Evolutionary conservation across 805 yeast genomes (phyloP).

Genomic region (Ogataea nakhonphanomensis): DNA sequence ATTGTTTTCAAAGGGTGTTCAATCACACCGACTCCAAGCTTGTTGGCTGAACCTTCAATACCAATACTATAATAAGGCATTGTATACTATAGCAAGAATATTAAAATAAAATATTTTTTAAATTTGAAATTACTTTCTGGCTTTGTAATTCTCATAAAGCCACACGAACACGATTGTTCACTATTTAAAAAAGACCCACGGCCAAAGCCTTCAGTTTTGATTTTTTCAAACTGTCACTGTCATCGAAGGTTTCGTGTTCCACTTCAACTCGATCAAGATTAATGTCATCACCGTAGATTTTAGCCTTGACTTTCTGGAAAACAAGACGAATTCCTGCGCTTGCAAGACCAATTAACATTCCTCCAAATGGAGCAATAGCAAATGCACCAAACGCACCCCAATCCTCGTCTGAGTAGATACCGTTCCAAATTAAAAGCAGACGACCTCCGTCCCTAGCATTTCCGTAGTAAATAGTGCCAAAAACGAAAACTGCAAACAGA

Average conservation of each 20-base stretch:
- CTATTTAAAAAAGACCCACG: conserved; percentile 10
- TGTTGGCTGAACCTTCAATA: conserved; percentile 95
- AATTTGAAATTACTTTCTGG: not conserved
- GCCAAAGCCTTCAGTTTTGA: conserved; percentile 9
- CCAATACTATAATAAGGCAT: conserved; percentile 58
- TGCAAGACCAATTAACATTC: conserved; percentile 54
- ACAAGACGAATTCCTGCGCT: conserved; percentile 49
- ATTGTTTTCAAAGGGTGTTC: conserved; percentile 65
- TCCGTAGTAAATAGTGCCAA: conserved; percentile 77
- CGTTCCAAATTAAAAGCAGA: conserved; percentile 71
- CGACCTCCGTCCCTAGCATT: conserved; percentile 74
- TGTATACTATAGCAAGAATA: not conserved
- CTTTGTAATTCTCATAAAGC: not conserved
- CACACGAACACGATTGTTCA: conserved; percentile 9
- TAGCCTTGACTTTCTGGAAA: conserved; percentile 32
- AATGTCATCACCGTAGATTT: conserved; percentile 21
- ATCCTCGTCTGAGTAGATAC: conserved; percentile 70
- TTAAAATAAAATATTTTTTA: conserved; percentile 1
- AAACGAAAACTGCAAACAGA: conserved; percentile 71
- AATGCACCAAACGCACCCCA: conserved; percentile 97
- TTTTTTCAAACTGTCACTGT: conserved; percentile 11
- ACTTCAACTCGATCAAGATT: conserved; percentile 9
- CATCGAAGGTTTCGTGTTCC: conserved; percentile 13
- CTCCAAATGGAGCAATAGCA: conserved; percentile 84
- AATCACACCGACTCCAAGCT: conserved; percentile 90